Evolutionary conservation across 2,329 filamentous ascomycete species (phyloP), one percentile per base, ranked within the genome.

Genomic region (Davidsoniella eucalypti): DNA sequence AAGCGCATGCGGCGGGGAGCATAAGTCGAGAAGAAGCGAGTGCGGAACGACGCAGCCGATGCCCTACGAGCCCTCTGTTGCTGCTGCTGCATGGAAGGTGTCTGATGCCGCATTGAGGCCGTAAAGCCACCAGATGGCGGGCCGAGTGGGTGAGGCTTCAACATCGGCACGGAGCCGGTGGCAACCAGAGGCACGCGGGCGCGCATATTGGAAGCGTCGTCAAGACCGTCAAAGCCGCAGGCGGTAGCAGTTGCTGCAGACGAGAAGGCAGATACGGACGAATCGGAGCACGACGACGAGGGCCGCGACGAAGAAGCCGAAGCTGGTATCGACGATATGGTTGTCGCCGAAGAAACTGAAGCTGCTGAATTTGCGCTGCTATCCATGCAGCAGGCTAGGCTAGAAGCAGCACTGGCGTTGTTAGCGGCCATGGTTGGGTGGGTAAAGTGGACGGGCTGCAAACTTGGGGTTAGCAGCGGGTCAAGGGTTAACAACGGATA

Each of bases 91-190:
- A n/a, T 14, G 8, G 36, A 26, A 17, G 42, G 43, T 12, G 26
- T 44, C 38, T 53, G 51, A 18, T 47, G 42, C 5, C 47, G 47
- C 47, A 53, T 50, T 4, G 51, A 53, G n/a, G 51, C 51, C 5
- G 51, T 43, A 17, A 53, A 53, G n/a, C 51, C 51, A 8, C 51
- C 47, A 0, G 47, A 50, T 10, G 51, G 51, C 9, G 47, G 43
- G n/a, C 51, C 47, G 7, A 53, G 26, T 1, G 51, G 51, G 23
- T 53, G 51, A 16, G 51, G 43, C 12, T 53, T 53, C 17, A 53
- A 37, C 51, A 53, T 53, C 5, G 51, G 51, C 36, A 53, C 43
- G 25, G 51, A 38, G 21, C 51, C 47, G 25, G 47, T 23, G 39
- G 37, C 44, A 3, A 44, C 26, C 17, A 51, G 44, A n/a, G 51